Conservation (phyloP, 163 green algal genomes). For the Volvox carteri region DNA sequence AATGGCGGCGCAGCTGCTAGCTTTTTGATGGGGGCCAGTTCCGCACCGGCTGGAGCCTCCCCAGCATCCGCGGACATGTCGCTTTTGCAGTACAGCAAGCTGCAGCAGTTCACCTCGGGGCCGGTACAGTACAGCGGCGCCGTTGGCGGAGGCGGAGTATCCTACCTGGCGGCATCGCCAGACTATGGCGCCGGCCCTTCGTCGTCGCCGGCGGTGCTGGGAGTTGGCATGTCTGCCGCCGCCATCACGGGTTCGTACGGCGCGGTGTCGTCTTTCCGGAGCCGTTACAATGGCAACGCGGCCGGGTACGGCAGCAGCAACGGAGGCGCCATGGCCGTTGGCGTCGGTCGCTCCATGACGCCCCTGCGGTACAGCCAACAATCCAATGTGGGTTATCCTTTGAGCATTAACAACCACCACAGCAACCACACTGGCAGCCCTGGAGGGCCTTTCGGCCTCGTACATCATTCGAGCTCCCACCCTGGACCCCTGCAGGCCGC, state of each 20-base stretch:
- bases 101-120: not conserved
- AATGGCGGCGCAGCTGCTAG: not conserved
- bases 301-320: not conserved
- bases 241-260: not conserved
- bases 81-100: slow-evolving; percentile 60
- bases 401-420: not conserved
- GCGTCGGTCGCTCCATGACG: slow-evolving; percentile 52
- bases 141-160: not conserved
- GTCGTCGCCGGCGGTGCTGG: slow-evolving; percentile 20
- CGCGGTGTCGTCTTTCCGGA: slow-evolving; percentile 37
- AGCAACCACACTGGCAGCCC: not conserved
- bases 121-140: not conserved
- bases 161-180: not conserved
- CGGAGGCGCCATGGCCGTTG: not conserved
- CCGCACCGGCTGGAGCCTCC: not conserved
- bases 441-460: not conserved
- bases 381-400: not conserved
- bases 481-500: slow-evolving; percentile 4
- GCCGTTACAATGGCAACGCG: slow-evolving; percentile 6
- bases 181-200: not conserved
- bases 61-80: slow-evolving; percentile 52
- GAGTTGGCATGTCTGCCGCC: too few species aligned
- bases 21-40: not conserved
- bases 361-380: slow-evolving; percentile 55
- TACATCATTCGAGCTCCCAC: slow-evolving; percentile 4